Percentiles rank a stretch among this genome's conserved stretches.
These are phyloP conservation scores for Draba incana DNA, from an alignment of 345 rosid species.

Conservation along the genomic window DNA sequence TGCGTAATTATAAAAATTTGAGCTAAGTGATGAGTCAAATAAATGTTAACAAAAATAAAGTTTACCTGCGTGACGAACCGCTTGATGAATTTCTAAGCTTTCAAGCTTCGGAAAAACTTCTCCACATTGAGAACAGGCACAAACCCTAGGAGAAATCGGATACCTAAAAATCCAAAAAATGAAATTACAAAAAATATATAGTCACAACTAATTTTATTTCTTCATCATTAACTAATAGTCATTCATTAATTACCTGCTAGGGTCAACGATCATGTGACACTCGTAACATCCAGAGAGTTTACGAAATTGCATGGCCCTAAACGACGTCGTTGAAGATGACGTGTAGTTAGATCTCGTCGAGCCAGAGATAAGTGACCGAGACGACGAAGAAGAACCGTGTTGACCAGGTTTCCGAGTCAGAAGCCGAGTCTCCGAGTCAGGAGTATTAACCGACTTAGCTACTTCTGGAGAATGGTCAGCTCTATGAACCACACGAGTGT, in stretches of 20 bases:
- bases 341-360: constrained; percentile 61
- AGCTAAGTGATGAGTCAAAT: constrained; percentile 11
- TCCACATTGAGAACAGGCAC: constrained; percentile 87
- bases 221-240: background rate
- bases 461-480: constrained; percentile 88
- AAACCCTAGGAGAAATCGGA: constrained; percentile 68
- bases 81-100: constrained; percentile 96
- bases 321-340: constrained; percentile 51
- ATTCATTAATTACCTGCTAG: constrained; percentile 62
- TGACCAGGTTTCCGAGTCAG: constrained; percentile 56
- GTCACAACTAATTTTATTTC: background rate
- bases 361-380: constrained; percentile 52
- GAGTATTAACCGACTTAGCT: constrained; percentile 40
- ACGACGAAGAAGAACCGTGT: constrained; percentile 45
- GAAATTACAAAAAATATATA: background rate
- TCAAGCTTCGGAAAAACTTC: constrained; percentile 92
- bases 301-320: constrained; percentile 89
- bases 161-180: constrained; percentile 47
- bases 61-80: constrained; percentile 94
- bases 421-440: constrained; percentile 66
- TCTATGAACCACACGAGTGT: constrained; percentile 92
- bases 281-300: constrained; percentile 98
- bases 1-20: background rate
- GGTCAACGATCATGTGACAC: constrained; percentile 92
- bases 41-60: background rate